Base-by-base conservation (phyloP, 768 basidiomycete genomes). In the Termitomyces sp. region DNA sequence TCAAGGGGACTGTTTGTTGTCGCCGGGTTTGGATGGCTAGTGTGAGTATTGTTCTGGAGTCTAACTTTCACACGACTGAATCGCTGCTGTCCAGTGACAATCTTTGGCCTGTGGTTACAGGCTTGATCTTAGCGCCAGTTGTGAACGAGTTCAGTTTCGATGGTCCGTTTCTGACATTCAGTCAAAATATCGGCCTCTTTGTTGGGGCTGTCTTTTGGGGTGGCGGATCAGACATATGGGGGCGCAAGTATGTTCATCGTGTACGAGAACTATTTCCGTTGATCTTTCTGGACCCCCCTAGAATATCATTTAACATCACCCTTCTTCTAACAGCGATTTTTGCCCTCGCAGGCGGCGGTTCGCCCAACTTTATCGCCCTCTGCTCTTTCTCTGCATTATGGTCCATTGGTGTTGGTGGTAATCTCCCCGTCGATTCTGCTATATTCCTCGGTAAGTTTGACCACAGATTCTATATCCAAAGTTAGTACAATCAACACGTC, bases 21-120 rank as follows among this genome's bases (percentile, higher is more conserved):
- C 27, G 78, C 85, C 16, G 88, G 86, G 2, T 88, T 89, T 68
- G 88, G 88, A 49, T 89, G 86, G 86, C 77, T 88, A 55, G 81
- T 85, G 86, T 87, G 66, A 67, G 85, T 74, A 38, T 41, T 13
- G 25, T 16, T 12, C 11, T n/a, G 16, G 16, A n/a, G 13, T 36
- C 35, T 36, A 36, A 36, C 16, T 36, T 36, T n/a, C 35, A 36
- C 35, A 16, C 7, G 3, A 32, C 18, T 11, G 43, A 12, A 11
- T 41, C 47, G 33, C 33, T 35, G 15, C 63, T 36, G 15, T 36
- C 16, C 16, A 84, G 86, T 16, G 86, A 88, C 62, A 88, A 84
- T 60, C 76, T 86, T 25, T 89, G 87, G 88, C 86, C 85, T 18
- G 86, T 88, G 5, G 45, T 46, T 10, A 31, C 45, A 12, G 45